These are phyloP conservation scores for Fusarium chuoi DNA, from an alignment of 2,329 filamentous ascomycete species.

Conservation along the genomic window DNA sequence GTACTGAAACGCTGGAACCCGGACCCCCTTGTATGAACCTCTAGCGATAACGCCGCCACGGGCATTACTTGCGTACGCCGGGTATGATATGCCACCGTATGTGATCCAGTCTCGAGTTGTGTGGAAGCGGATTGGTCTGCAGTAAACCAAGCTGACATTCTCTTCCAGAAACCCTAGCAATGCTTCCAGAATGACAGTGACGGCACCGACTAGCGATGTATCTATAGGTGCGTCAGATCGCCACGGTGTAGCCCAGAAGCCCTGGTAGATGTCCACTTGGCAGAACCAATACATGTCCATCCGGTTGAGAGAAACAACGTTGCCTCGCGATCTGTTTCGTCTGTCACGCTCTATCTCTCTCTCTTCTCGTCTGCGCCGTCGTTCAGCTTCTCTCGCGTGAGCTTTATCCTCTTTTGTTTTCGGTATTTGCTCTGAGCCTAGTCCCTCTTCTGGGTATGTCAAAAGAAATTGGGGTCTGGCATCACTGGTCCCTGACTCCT, in stretches of 20 bases:
- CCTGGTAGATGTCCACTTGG: neutral
- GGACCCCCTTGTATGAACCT: neutral
- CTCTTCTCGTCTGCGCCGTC: neutral
- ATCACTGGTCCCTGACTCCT: accelerated
- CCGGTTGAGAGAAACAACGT: neutral
- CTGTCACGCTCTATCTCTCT: neutral
- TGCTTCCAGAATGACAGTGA: neutral
- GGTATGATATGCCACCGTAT: neutral
- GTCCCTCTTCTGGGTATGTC: accelerated
- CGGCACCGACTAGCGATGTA: neutral
- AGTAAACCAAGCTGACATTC: neutral
- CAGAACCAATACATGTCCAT: neutral
- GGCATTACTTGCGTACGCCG: neutral
- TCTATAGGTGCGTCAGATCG: neutral
- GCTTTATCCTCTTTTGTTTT: neutral
- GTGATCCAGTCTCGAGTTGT: neutral
- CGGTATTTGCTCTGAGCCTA: neutral
- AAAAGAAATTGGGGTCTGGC: neutral
- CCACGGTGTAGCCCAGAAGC: neutral
- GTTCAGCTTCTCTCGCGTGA: neutral
- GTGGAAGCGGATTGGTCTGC: accelerated
- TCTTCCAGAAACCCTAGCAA: neutral
- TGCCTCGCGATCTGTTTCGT: neutral
- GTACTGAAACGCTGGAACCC: neutral
- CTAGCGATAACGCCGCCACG: neutral